Conservation (phyloP, 2,329 filamentous ascomycete genomes). For the Nannizziopsis barbatae region DNA sequence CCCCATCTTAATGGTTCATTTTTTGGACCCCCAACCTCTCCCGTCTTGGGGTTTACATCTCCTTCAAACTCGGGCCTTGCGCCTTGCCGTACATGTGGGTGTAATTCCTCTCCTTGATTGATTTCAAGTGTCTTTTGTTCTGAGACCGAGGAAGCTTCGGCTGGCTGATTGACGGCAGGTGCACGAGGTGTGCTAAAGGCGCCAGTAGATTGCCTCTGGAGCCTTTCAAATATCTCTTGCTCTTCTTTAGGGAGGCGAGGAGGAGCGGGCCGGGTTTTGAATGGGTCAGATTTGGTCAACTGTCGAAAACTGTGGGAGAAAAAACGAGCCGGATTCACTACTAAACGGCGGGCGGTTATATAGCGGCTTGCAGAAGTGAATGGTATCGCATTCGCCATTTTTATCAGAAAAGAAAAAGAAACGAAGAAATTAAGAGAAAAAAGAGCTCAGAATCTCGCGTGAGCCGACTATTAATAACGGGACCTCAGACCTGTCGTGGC, state of each 20-base stretch:
- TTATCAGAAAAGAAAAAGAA: too few species aligned
- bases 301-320: slow-evolving; percentile 14
- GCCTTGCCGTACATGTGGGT: slow-evolving; percentile 62
- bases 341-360: not conserved
- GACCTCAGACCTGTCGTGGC: too few species aligned
- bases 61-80: slow-evolving; percentile 86
- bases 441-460: too few species aligned
- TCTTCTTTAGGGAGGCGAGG: slow-evolving; percentile 78
- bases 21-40: slow-evolving; percentile 92
- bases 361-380: not conserved
- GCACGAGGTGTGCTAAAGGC: slow-evolving; percentile 57
- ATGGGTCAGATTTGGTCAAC: slow-evolving; percentile 23
- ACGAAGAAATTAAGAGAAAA: too few species aligned
- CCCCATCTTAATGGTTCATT: slow-evolving; percentile 93
- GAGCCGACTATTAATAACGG: too few species aligned
- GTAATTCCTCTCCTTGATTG: slow-evolving; percentile 49
- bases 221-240: slow-evolving; percentile 79
- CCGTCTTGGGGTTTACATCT: slow-evolving; percentile 82
- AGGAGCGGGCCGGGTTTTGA: slow-evolving; percentile 52
- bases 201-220: slow-evolving; percentile 66
- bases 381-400: not conserved
- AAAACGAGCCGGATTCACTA: not conserved
- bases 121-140: slow-evolving; percentile 9
- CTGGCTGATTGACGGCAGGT: slow-evolving; percentile 43
- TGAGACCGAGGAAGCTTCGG: slow-evolving; percentile 23